Evolutionary conservation across 202 grass and related monocot genomes (phyloP).

Genomic region (Panicum hallii): DNA sequence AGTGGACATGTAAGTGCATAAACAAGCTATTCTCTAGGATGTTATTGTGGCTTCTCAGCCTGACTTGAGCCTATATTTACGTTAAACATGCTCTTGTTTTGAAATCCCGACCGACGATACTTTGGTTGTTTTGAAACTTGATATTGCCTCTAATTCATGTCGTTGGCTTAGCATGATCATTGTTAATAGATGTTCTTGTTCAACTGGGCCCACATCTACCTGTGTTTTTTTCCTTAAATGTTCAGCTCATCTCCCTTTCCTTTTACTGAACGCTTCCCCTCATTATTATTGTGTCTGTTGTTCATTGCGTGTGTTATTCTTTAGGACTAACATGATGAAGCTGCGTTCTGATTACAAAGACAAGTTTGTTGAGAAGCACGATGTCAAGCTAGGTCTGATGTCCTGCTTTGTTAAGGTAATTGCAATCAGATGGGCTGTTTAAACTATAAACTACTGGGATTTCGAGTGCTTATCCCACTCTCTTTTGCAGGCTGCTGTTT

Average conservation of each 20-base stretch:
- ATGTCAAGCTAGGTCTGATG: constrained; percentile 94
- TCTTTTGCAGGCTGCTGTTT: constrained; percentile 77
- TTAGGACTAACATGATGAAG: constrained; percentile 99
- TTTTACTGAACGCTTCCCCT: neutral
- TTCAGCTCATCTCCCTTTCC: neutral
- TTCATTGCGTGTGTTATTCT: neutral
- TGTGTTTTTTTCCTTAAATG: neutral
- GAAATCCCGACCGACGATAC: too few relatives aligned
- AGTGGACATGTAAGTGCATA: constrained; percentile 85
- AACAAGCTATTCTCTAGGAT: neutral
- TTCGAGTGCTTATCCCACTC: constrained; percentile 29
- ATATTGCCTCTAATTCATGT: neutral
- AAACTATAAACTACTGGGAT: neutral
- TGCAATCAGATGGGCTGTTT: constrained; percentile 15
- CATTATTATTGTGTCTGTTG: neutral
- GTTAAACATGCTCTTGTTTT: too few relatives aligned
- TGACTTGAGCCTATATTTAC: neutral
- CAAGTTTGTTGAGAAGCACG: constrained; percentile 80
- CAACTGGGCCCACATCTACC: neutral
- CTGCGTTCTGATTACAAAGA: constrained; percentile 95
- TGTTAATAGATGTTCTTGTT: constrained; percentile 8
- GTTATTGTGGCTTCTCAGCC: neutral
- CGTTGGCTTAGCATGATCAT: neutral
- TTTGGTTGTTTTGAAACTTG: neutral
- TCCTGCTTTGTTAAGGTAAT: constrained; percentile 91